Evolutionary conservation across 768 basidiomycete species (phyloP).

Genomic region (Rhizopogon roseolus): DNA sequence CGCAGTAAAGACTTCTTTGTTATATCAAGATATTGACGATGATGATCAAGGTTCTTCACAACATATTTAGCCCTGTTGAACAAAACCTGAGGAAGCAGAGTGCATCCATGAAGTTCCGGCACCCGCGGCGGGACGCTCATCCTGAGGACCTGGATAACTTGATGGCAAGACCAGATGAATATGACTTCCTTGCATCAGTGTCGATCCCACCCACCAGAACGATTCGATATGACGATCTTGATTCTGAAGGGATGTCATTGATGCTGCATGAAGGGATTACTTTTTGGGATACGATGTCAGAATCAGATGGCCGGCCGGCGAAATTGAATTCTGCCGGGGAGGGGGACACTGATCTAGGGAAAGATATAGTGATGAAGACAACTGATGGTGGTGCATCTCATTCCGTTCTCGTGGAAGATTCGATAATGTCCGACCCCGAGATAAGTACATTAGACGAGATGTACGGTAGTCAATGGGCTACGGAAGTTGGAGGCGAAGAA

Average conservation of each 20-base stretch:
- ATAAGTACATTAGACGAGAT: not conserved
- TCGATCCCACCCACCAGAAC: constrained; percentile 38
- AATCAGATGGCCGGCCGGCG: not conserved
- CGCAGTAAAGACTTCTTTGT: not conserved
- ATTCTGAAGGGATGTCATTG: constrained; percentile 43
- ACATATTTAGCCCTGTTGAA: constrained; percentile 34
- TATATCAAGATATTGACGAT: constrained; percentile 3
- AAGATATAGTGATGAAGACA: not conserved
- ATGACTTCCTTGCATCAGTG: constrained; percentile 45
- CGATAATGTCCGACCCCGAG: not conserved
- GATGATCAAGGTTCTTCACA: constrained; percentile 38
- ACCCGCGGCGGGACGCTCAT: constrained; percentile 9
- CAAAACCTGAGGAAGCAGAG: constrained; percentile 37
- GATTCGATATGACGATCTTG: constrained; percentile 39
- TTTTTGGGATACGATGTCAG: constrained; percentile 34
- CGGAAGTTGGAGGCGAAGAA: constrained; percentile 13
- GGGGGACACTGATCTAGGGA: not conserved
- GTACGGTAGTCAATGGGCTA: not conserved
- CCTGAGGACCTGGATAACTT: constrained; percentile 7
- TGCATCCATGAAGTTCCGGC: constrained; percentile 33
- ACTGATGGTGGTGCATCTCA: not conserved
- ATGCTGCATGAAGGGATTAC: constrained; percentile 44
- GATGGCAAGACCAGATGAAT: constrained; percentile 33
- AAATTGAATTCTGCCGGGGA: constrained; percentile 2
- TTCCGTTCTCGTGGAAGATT: not conserved